Conservation (phyloP, 2,329 filamentous ascomycete genomes). For the Bipolaris victoriae region DNA sequence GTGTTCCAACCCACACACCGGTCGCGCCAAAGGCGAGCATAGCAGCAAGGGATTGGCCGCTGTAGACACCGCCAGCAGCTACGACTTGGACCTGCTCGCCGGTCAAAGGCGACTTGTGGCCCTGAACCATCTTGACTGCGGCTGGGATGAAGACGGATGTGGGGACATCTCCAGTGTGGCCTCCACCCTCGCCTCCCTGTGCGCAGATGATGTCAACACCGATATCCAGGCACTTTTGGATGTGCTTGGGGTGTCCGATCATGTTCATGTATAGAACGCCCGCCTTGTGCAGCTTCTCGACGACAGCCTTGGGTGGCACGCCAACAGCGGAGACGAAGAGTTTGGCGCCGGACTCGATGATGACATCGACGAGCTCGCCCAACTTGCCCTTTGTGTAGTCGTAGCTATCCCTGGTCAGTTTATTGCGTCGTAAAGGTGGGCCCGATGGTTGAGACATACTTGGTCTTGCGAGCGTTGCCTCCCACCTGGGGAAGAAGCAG, state of each 20-base stretch:
- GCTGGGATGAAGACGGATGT: slow-evolving; percentile 92
- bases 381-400: slow-evolving; percentile 99
- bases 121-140: slow-evolving; percentile 80
- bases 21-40: slow-evolving; percentile 90
- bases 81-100: slow-evolving; percentile 88
- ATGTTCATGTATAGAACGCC: slow-evolving; percentile 99
- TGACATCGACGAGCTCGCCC: slow-evolving; percentile 83
- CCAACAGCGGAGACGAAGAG: slow-evolving; percentile 98
- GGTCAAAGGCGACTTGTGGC: slow-evolving; percentile 84
- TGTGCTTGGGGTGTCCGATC: slow-evolving; percentile 99
- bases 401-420: slow-evolving; percentile 67
- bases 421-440: background rate
- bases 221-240: slow-evolving; percentile 87
- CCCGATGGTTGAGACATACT: slow-evolving; percentile 57
- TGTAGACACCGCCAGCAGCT: slow-evolving; percentile 92
- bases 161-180: slow-evolving; percentile 93
- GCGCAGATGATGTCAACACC: slow-evolving; percentile 97
- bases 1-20: slow-evolving; percentile 95
- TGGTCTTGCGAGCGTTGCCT: slow-evolving; percentile 92
- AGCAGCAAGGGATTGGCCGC: slow-evolving; percentile 87
- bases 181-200: slow-evolving; percentile 96
- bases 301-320: slow-evolving; percentile 84
- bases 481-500: slow-evolving; percentile 93
- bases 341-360: slow-evolving; percentile 88
- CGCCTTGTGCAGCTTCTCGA: slow-evolving; percentile 85